Conservation (phyloP, 768 basidiomycete species). For the Dioszegia aurantiaca region DNA sequence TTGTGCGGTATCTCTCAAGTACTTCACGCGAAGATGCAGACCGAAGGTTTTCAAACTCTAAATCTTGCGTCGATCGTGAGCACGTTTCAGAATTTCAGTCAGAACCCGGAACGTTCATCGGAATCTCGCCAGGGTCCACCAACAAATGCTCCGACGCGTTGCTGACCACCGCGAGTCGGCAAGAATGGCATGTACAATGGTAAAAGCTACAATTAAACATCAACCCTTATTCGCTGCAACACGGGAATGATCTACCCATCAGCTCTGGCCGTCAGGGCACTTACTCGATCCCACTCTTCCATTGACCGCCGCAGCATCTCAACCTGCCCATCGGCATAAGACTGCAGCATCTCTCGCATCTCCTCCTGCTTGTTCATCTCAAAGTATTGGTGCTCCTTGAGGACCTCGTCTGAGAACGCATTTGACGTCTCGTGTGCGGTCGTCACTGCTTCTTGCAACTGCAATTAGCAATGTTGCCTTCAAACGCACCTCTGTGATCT, state of each 20-base stretch:
- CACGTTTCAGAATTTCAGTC: too few species aligned
- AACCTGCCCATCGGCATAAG: conserved; percentile 89
- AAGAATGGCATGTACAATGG: too few species aligned
- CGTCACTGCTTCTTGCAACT: conserved; percentile 95
- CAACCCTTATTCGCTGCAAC: conserved; percentile 23
- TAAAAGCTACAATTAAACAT: too few species aligned
- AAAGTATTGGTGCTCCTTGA: conserved; percentile 85
- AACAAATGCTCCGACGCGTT: too few species aligned
- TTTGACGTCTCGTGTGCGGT: conserved; percentile 93
- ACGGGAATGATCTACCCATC: conserved; percentile 21
- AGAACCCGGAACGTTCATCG: too few species aligned
- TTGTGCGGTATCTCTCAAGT: too few species aligned
- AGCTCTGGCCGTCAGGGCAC: conserved; percentile 1
- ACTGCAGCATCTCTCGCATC: conserved; percentile 91
- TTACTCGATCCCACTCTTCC: conserved; percentile 84
- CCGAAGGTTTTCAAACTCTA: too few species aligned
- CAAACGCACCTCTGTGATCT: conserved; percentile 83
- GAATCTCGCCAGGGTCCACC: too few species aligned
- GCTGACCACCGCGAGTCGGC: too few species aligned
- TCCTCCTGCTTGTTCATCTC: conserved; percentile 86
- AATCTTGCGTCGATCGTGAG: too few species aligned
- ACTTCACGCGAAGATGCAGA: too few species aligned
- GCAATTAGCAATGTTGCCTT: conserved; percentile 4
- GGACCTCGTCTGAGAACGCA: conserved; percentile 91
- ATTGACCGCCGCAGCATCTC: conserved; percentile 92